Evolutionary conservation across 1,284 basidiomycete genomes (phyloP).

Genomic region (Trichosporon sp.): DNA sequence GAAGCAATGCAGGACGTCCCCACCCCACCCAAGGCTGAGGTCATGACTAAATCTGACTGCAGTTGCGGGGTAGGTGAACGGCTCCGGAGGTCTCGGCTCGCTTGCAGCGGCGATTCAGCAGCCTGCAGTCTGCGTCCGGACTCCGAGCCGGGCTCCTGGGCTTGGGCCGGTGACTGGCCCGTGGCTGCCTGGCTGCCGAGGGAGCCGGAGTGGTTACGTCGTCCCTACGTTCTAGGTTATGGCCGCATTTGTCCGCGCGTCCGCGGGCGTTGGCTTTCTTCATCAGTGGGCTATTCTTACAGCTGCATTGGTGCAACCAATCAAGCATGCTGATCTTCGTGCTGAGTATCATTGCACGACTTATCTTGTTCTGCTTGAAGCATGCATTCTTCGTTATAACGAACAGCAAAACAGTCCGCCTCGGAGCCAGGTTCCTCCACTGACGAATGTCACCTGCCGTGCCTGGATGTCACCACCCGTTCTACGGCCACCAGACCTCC

Average conservation of each 20-base stretch:
- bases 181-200: too few relatives aligned
- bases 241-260: constrained; percentile 9
- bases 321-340: background rate
- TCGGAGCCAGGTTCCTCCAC: background rate
- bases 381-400: background rate
- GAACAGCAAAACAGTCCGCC: background rate
- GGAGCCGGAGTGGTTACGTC: background rate
- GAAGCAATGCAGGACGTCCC: background rate
- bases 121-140: background rate
- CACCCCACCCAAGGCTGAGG: background rate
- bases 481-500: background rate
- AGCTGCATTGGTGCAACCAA: background rate
- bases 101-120: background rate
- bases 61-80: background rate
- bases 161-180: background rate
- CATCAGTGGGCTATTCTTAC: background rate
- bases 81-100: background rate
- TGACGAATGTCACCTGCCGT: background rate
- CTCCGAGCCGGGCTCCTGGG: background rate
- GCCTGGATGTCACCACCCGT: background rate
- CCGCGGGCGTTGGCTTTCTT: background rate
- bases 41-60: background rate
- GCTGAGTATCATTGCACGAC: too few relatives aligned
- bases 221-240: background rate
- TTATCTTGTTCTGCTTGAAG: too few relatives aligned